phyloP scores from a whole-genome alignment of 2,329 filamentous ascomycete species.

The Juglanconis sp. region DNA sequence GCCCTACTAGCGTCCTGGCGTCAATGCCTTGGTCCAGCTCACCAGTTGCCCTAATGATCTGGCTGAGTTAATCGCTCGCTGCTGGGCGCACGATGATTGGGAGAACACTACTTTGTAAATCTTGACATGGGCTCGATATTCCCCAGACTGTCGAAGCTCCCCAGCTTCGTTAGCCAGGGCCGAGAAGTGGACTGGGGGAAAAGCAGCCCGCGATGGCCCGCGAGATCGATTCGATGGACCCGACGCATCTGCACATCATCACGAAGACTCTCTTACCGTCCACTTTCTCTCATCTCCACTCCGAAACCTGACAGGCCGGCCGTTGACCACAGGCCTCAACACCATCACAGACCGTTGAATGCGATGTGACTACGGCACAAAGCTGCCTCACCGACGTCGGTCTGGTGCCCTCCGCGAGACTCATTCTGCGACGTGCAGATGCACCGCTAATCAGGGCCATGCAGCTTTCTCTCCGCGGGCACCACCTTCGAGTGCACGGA shows the following conservation, averaged over 20 bases:
- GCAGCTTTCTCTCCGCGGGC: conserved; percentile 2
- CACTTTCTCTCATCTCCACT: background rate
- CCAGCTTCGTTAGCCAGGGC: background rate
- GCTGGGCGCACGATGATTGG: background rate
- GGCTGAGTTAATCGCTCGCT: background rate
- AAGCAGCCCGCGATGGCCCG: conserved; percentile 6
- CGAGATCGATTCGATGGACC: background rate
- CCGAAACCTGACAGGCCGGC: too few species aligned
- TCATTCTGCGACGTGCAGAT: conserved; percentile 7
- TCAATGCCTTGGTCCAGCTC: conserved; percentile 3
- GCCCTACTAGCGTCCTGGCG: background rate
- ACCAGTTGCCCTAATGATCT: background rate
- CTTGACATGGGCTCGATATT: background rate
- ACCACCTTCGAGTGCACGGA: background rate
- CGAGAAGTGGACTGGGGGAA: conserved; percentile 1
- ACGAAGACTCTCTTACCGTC: background rate
- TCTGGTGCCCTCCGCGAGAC: background rate
- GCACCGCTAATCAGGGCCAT: conserved; percentile 1
- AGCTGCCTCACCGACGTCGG: background rate
- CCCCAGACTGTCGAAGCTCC: background rate
- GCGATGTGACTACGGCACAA: background rate
- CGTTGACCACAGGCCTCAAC: background rate
- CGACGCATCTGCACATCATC: background rate
- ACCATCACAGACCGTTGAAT: background rate
- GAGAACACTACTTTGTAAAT: background rate